Conservation (phyloP, 768 basidiomycete species). For the Amanita molliuscula region DNA sequence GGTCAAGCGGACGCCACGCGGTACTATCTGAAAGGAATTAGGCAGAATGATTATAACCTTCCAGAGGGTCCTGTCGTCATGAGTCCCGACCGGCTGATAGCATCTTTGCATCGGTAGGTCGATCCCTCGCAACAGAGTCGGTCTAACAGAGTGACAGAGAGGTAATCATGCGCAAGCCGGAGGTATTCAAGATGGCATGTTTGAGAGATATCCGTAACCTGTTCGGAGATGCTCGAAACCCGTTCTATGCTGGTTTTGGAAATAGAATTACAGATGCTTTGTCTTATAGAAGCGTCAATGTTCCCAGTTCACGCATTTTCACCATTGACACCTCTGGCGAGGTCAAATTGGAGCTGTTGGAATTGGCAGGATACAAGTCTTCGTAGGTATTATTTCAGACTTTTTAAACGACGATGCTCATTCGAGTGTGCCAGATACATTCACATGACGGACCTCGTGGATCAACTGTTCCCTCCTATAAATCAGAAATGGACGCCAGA, state of each 20-base stretch:
- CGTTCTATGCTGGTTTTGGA: slow-evolving; percentile 97
- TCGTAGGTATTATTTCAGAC: slow-evolving; percentile 42
- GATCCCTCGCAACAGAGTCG: not conserved
- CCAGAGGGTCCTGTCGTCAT: slow-evolving; percentile 98
- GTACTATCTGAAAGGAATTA: slow-evolving; percentile 89
- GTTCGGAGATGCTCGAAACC: slow-evolving; percentile 67
- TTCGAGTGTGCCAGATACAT: slow-evolving; percentile 57
- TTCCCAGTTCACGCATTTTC: slow-evolving; percentile 91
- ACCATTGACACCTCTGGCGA: slow-evolving; percentile 93
- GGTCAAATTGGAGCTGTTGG: slow-evolving; percentile 95
- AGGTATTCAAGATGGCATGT: slow-evolving; percentile 99
- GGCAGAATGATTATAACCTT: slow-evolving; percentile 92
- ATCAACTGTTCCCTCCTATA: slow-evolving; percentile 98
- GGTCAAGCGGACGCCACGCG: slow-evolving; percentile 96
- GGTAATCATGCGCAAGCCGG: slow-evolving; percentile 98
- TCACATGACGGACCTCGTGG: slow-evolving; percentile 98
- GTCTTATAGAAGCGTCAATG: slow-evolving; percentile 93
- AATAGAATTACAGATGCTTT: slow-evolving; percentile 97
- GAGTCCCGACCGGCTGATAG: slow-evolving; percentile 94
- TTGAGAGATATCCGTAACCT: slow-evolving; percentile 87
- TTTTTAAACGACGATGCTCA: not conserved
- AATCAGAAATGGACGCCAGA: slow-evolving; percentile 81
- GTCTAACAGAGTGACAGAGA: slow-evolving; percentile 44
- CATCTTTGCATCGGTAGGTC: slow-evolving; percentile 81
- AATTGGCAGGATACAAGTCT: slow-evolving; percentile 93